Conservation (phyloP, 495 filamentous ascomycete species). For the Penicillium chermesinum region DNA sequence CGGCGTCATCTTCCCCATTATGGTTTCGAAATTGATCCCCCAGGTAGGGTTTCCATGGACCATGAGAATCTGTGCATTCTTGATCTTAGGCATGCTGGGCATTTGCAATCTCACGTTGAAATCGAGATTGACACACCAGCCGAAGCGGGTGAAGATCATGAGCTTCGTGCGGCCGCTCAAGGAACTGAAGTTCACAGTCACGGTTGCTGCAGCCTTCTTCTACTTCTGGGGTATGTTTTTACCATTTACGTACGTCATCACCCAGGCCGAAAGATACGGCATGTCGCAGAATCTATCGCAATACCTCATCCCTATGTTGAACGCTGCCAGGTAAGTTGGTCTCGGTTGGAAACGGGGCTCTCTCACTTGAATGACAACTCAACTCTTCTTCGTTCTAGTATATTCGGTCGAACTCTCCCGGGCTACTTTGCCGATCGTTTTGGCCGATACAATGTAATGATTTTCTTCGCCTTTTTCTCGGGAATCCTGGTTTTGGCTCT, state of each 20-base stretch:
- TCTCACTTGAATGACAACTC: slow-evolving; percentile 1
- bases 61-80: slow-evolving; percentile 63
- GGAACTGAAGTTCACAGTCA: slow-evolving; percentile 51
- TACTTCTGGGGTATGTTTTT: slow-evolving; percentile 71
- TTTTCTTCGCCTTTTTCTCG: slow-evolving; percentile 54
- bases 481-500: slow-evolving; percentile 62
- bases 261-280: slow-evolving; percentile 51
- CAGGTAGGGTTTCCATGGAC: slow-evolving; percentile 68
- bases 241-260: slow-evolving; percentile 67
- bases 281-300: slow-evolving; percentile 52
- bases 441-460: slow-evolving; percentile 71
- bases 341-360: not conserved
- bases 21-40: slow-evolving; percentile 59
- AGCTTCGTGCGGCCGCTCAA: slow-evolving; percentile 57
- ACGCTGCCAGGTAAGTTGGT: slow-evolving; percentile 59
- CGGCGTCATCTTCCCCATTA: slow-evolving; percentile 54
- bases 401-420: slow-evolving; percentile 69
- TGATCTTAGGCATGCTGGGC: slow-evolving; percentile 59
- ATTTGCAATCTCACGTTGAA: slow-evolving; percentile 60
- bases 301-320: slow-evolving; percentile 70
- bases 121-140: slow-evolving; percentile 56
- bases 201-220: slow-evolving; percentile 50
- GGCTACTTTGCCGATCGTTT: slow-evolving; percentile 67
- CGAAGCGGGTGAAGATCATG: slow-evolving; percentile 44
- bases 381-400: slow-evolving; percentile 26